Base-by-base conservation (phyloP, 2,329 filamentous ascomycete genomes). In the Verticillium klebahnii region DNA sequence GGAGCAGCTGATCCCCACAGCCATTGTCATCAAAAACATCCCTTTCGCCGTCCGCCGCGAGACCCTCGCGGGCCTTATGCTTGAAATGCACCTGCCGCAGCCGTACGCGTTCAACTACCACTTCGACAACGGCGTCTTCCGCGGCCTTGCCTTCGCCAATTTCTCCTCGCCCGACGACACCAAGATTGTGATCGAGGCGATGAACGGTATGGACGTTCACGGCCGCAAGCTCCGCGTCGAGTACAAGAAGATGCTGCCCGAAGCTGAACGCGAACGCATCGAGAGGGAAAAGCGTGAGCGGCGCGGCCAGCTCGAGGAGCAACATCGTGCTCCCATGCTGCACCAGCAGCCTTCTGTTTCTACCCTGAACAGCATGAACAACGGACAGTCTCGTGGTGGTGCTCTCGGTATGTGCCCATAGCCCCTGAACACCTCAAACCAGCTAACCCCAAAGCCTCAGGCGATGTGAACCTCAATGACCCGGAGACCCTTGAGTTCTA, bases 81-180 rank as follows among this genome's bases (percentile, higher is more conserved):
- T 93, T 9, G 92, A 97, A 23, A 86, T 98, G 84, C 90, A 92
- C 67, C 85, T 99, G 45, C 95, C 95, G 1, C 86, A 98, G 68
- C 95, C 95, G 0, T 99, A 99, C 72, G 95, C 95, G 14, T 99
- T 99, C 83, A 99, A 99, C 81, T 98, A 99, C 72, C 95, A 99
- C 76, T 99, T 99, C 72, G 95, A 99, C 74, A 96, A 96, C 70
- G 95, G 95, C 32, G 93, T 99, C 32, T 99, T 99, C 80, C 85
- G 95, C 62, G 95, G 95, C 7, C 82, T 99, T 59, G 95, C 95
- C 2, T 99, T 99, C 79, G 95, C 95, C 72, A 99, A 99, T 78
- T 99, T 98, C 75, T 96, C 95, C 39, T 97, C 92, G 17, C 88
- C 95, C 1, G 91, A 97, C 67, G 95, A 99, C 75, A 99, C 95